A percentile compares a stretch with the other conserved stretches of the same genome.
These are phyloP conservation scores for Termitomyces eurrhizus DNA, from an alignment of 768 basidiomycete genomes.

Conservation along the genomic window DNA sequence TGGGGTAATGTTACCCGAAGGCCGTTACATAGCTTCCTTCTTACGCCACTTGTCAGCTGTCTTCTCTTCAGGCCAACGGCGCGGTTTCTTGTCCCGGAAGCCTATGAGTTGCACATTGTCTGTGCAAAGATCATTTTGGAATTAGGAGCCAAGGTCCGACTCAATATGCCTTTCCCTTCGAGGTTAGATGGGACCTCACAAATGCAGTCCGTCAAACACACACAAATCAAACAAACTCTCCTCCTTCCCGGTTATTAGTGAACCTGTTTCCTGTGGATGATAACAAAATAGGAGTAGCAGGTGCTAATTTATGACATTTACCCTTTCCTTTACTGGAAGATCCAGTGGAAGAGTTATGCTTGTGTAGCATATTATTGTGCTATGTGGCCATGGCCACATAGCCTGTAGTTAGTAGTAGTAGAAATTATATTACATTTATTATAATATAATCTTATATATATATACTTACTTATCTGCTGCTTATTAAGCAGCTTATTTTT, in stretches of 20 bases:
- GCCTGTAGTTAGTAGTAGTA: too few relatives aligned
- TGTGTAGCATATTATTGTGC: too few relatives aligned
- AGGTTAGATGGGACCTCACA: constrained; percentile 14
- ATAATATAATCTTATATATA: too few relatives aligned
- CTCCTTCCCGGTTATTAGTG: constrained; percentile 4
- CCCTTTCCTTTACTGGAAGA: too few relatives aligned
- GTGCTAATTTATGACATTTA: too few relatives aligned
- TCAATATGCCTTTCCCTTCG: constrained; percentile 8
- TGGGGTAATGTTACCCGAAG: constrained; percentile 39
- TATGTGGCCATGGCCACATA: too few relatives aligned
- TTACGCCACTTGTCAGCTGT: constrained; percentile 41
- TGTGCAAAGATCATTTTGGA: constrained; percentile 7
- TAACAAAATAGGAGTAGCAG: too few relatives aligned
- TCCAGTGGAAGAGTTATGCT: too few relatives aligned
- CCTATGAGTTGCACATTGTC: constrained; percentile 2
- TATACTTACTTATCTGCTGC: too few relatives aligned
- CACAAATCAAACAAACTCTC: constrained; percentile 14
- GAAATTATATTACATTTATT: too few relatives aligned
- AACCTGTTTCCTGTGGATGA: too few relatives aligned
- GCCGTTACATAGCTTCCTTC: constrained; percentile 36
- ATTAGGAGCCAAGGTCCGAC: constrained; percentile 18
- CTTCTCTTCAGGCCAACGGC: constrained; percentile 24
- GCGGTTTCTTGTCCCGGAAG: constrained; percentile 19
- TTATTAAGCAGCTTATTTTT: too few relatives aligned
- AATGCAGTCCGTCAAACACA: constrained; percentile 14